phyloP scores from a whole-genome alignment of 148 eudicot species.

The Rhododendron vialii region DNA sequence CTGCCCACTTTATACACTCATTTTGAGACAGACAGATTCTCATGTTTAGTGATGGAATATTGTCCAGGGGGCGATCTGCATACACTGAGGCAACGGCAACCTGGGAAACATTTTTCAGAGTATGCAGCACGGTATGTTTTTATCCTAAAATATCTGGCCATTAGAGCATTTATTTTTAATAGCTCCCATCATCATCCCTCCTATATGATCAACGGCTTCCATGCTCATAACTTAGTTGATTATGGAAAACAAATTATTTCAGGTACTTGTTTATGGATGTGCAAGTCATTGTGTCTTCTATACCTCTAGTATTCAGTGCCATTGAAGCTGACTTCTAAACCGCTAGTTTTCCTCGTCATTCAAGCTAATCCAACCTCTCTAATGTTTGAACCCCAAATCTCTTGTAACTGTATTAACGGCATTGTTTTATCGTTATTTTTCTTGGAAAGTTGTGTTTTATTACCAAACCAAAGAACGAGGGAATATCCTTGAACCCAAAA shows the following conservation, averaged over 20 bases:
- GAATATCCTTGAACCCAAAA: not conserved
- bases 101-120: conserved; percentile 88
- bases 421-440: not conserved
- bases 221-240: not conserved
- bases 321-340: not conserved
- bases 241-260: not conserved
- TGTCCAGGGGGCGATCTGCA: conserved; percentile 97
- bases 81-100: conserved; percentile 82
- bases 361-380: not conserved
- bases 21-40: conserved; percentile 88
- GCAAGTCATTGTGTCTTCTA: not conserved
- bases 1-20: conserved; percentile 72
- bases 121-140: conserved; percentile 77
- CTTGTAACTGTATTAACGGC: not conserved
- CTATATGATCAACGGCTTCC: not conserved
- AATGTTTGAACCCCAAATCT: not conserved
- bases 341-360: not conserved
- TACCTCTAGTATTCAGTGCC: not conserved
- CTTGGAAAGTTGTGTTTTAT: not conserved
- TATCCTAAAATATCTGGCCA: not conserved
- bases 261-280: not conserved
- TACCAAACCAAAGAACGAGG: not conserved
- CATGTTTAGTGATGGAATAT: conserved; percentile 93
- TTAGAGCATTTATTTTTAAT: not conserved
- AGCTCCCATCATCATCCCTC: not conserved